Percentiles rank a stretch among this genome's conserved stretches.
Evolutionary conservation across 1,284 basidiomycete genomes (phyloP).

Genomic region (Trichosporon sp.): DNA sequence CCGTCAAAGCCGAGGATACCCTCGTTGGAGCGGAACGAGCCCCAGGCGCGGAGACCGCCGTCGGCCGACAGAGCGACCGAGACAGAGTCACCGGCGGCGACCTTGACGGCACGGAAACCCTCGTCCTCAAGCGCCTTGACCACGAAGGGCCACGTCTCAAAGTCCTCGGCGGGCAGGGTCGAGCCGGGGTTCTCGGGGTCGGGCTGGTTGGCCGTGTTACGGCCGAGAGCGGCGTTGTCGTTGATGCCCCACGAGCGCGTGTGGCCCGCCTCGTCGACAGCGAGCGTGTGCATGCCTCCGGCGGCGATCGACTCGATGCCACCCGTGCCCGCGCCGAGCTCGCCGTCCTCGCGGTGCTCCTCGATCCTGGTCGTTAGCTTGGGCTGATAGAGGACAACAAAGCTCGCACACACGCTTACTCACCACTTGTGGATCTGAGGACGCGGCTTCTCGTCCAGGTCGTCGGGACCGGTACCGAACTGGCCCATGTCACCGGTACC

Average conservation of each 20-base stretch:
- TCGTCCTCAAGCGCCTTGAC: constrained; percentile 71
- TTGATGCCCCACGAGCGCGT: constrained; percentile 88
- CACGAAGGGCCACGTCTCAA: constrained; percentile 74
- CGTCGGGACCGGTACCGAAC: constrained; percentile 74
- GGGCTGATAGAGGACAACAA: no score
- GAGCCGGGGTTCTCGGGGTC: constrained; percentile 63
- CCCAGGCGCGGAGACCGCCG: constrained; percentile 85
- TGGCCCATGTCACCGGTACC: constrained; percentile 84
- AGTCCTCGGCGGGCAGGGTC: constrained; percentile 71
- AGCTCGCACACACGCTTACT: constrained; percentile 25
- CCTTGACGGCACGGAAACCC: constrained; percentile 75
- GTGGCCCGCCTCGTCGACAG: constrained; percentile 79
- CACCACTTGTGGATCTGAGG: constrained; percentile 66
- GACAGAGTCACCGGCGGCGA: constrained; percentile 81
- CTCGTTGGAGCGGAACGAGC: constrained; percentile 80
- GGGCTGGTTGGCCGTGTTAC: constrained; percentile 70
- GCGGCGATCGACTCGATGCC: constrained; percentile 75
- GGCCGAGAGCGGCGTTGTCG: constrained; percentile 88
- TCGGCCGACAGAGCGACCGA: constrained; percentile 75
- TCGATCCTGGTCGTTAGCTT: constrained; percentile 47
- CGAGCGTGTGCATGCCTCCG: constrained; percentile 82
- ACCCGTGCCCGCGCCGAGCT: constrained; percentile 46
- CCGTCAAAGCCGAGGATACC: constrained; percentile 83
- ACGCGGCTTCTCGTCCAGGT: constrained; percentile 68
- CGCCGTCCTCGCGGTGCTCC: constrained; percentile 53